A percentile compares a stretch with the other conserved stretches of the same genome.
Conservation (phyloP, 2,329 filamentous ascomycete genomes). For the Xylariaceae sp. region DNA sequence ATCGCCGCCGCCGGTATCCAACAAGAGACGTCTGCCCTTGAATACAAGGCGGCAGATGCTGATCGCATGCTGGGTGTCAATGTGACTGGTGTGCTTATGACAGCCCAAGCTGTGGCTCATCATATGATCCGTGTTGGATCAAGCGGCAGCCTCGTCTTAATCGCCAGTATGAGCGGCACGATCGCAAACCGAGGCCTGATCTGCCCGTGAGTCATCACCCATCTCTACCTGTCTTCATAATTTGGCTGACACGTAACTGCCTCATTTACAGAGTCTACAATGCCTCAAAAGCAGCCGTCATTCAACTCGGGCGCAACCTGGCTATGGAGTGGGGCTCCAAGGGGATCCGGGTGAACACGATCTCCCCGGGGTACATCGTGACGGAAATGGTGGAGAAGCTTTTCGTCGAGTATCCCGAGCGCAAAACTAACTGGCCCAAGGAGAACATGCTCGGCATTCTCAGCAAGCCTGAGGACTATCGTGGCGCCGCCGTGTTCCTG, state of each 20-base stretch:
- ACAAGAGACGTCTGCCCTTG: conserved; percentile 75
- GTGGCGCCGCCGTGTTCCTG: conserved; percentile 63
- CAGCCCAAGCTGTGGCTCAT: conserved; percentile 78
- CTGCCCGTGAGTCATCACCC: conserved; percentile 46
- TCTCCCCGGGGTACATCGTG: conserved; percentile 74
- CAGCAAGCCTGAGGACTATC: conserved; percentile 63
- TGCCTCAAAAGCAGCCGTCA: conserved; percentile 66
- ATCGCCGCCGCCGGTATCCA: conserved; percentile 68
- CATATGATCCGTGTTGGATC: conserved; percentile 59
- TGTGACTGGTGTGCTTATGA: conserved; percentile 79
- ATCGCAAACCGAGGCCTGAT: conserved; percentile 58
- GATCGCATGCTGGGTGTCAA: conserved; percentile 80
- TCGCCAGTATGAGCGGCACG: conserved; percentile 65
- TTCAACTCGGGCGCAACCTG: conserved; percentile 65
- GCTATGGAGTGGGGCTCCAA: conserved; percentile 67
- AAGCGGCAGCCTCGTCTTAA: conserved; percentile 58
- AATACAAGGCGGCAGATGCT: conserved; percentile 70
- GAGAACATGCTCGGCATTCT: conserved; percentile 79
- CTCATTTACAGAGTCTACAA: conserved; percentile 59
- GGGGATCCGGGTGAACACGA: conserved; percentile 73
- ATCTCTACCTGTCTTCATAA: not conserved
- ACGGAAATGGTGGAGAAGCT: conserved; percentile 79
- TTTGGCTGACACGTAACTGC: not conserved
- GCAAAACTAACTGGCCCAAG: conserved; percentile 62
- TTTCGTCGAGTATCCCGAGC: conserved; percentile 69